Conservation (phyloP, 148 eudicot species). For the Linanthus parryae region DNA sequence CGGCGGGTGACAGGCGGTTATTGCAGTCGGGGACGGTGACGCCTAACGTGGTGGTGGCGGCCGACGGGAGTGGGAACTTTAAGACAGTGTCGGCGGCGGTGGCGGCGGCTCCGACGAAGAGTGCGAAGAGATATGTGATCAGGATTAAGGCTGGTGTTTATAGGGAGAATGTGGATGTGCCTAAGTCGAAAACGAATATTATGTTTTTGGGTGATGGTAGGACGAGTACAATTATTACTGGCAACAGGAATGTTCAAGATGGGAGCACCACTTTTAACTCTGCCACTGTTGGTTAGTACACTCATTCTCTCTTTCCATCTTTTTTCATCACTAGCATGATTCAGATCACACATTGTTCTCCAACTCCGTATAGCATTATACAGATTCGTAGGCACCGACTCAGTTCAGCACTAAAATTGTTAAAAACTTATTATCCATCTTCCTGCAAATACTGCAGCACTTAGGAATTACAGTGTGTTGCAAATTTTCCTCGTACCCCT, state of each 20-base stretch:
- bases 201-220: constrained; percentile 80
- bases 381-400: no score
- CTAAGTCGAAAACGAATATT: constrained; percentile 50
- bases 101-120: constrained; percentile 57
- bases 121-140: constrained; percentile 53
- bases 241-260: constrained; percentile 52
- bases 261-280: constrained; percentile 75
- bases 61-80: constrained; percentile 60
- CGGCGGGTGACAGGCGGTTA: constrained; percentile 51
- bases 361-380: no score
- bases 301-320: neutral
- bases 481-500: no score
- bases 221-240: constrained; percentile 58
- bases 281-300: constrained; percentile 64
- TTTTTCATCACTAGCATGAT: no score
- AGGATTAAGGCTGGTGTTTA: constrained; percentile 72
- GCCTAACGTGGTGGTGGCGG: constrained; percentile 65
- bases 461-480: no score
- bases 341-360: no score
- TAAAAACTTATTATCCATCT: no score
- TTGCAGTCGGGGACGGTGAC: constrained; percentile 40
- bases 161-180: constrained; percentile 61
- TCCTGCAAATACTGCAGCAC: no score
- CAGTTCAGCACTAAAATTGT: no score
- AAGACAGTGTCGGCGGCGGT: constrained; percentile 59